Percentiles rank a stretch among this genome's conserved stretches.
These are phyloP conservation scores for Stagonosporopsis chrysanthemi DNA, from an alignment of 2,329 filamentous ascomycete genomes.

Conservation along the genomic window DNA sequence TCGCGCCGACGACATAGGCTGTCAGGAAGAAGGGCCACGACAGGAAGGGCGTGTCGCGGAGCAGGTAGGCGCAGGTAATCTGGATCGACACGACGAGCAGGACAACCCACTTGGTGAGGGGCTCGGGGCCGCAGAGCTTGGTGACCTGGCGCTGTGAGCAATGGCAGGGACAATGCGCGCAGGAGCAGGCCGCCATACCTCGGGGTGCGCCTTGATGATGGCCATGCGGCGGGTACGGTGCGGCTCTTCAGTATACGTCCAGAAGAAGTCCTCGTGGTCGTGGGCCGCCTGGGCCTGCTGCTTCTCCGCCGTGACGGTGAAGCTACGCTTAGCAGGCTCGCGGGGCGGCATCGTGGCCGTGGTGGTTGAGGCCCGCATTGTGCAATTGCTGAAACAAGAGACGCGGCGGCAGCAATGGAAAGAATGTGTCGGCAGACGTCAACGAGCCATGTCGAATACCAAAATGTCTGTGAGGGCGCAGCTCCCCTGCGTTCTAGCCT, in stretches of 20 bases:
- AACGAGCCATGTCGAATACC: constrained; percentile 5
- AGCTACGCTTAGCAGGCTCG: constrained; percentile 33
- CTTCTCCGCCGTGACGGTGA: constrained; percentile 33
- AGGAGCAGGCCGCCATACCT: constrained; percentile 65
- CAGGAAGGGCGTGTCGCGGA: constrained; percentile 79
- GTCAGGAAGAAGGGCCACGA: constrained; percentile 86
- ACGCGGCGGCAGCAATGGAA: background rate
- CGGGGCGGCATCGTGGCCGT: constrained; percentile 41
- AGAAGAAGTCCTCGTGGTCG: constrained; percentile 77
- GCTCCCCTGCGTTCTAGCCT: constrained; percentile 8
- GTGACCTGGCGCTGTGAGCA: constrained; percentile 69
- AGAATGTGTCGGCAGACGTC: background rate
- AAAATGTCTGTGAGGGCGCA: constrained; percentile 2
- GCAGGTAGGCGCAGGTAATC: constrained; percentile 75
- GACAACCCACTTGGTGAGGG: constrained; percentile 93
- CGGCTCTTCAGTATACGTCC: constrained; percentile 98
- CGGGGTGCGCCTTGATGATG: constrained; percentile 98
- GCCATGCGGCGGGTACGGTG: constrained; percentile 88
- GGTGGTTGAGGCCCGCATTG: constrained; percentile 49
- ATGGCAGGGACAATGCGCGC: background rate
- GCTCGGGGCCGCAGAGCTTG: constrained; percentile 95
- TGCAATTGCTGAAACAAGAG: constrained; percentile 1
- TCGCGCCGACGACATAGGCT: constrained; percentile 91
- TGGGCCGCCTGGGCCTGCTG: constrained; percentile 23
- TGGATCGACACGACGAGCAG: constrained; percentile 83